A percentile compares a stretch with the other conserved stretches of the same genome.
phyloP scores from a whole-genome alignment of 1,284 basidiomycete species.

The Leccinum subrobustum region DNA sequence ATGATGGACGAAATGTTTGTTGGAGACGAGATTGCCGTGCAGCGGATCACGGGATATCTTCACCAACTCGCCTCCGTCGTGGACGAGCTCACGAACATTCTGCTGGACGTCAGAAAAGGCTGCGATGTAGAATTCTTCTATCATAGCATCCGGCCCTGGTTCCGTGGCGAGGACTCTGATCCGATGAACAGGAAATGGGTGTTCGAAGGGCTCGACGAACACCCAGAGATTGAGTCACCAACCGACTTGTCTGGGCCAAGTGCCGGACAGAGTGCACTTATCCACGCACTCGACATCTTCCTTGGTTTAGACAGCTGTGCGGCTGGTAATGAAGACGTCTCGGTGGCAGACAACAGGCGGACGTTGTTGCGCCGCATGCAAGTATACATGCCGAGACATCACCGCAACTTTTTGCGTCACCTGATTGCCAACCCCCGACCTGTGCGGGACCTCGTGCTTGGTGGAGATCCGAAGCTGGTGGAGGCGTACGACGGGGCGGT shows the following conservation, averaged over 20 bases:
- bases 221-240: conserved; percentile 49
- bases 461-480: conserved; percentile 37
- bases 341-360: conserved; percentile 15
- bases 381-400: conserved; percentile 88
- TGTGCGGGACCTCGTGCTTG: conserved; percentile 40
- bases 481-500: conserved; percentile 78
- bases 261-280: conserved; percentile 87
- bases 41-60: conserved; percentile 76
- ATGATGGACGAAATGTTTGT: conserved; percentile 94
- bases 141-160: conserved; percentile 88
- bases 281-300: conserved; percentile 90
- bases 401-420: conserved; percentile 86
- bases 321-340: conserved; percentile 18
- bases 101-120: conserved; percentile 66
- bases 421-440: conserved; percentile 64
- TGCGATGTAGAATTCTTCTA: conserved; percentile 86
- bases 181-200: conserved; percentile 65
- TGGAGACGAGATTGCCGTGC: conserved; percentile 74
- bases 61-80: conserved; percentile 65
- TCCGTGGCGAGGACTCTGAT: conserved; percentile 80
- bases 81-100: conserved; percentile 56
- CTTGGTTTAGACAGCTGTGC: conserved; percentile 72
- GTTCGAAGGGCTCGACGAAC: conserved; percentile 73
- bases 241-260: conserved; percentile 81
- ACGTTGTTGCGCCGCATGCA: conserved; percentile 82